Conservation (phyloP, 192 early-diverging fungal genomes). For the Rhizoclosmatium globosum region DNA sequence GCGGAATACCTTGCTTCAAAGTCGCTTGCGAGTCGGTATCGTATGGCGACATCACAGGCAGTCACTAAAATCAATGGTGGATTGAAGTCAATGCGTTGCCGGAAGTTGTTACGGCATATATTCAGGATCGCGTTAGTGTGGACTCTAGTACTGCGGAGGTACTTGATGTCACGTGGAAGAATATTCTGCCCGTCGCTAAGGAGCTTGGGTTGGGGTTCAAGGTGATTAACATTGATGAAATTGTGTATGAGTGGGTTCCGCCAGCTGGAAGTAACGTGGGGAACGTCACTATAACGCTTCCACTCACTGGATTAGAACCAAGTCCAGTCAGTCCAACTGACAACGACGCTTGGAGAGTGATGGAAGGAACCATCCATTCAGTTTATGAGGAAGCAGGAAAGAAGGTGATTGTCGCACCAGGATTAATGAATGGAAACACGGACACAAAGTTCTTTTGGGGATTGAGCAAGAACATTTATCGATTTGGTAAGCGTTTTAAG, state of each 20-base stretch:
- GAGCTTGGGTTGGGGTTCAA: constrained; percentile 17
- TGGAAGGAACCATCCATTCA: constrained; percentile 48
- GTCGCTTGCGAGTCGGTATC: constrained; percentile 29
- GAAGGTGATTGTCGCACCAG: constrained; percentile 42
- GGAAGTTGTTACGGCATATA: constrained; percentile 32
- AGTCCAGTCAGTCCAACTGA: constrained; percentile 35
- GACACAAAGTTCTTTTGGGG: constrained; percentile 50
- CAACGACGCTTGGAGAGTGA: constrained; percentile 34
- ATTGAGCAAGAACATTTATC: constrained; percentile 50
- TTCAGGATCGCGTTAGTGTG: constrained; percentile 51
- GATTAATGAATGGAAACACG: constrained; percentile 52
- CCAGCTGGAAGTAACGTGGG: constrained; percentile 12
- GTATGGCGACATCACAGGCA: constrained; percentile 54
- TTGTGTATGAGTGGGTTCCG: not conserved
- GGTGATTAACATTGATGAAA: not conserved
- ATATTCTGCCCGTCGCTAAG: constrained; percentile 28
- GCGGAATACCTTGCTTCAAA: constrained; percentile 8
- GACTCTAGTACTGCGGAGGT: constrained; percentile 19
- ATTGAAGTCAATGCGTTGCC: constrained; percentile 57
- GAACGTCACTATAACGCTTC: not conserved
- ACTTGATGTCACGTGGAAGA: constrained; percentile 15
- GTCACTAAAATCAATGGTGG: constrained; percentile 56
- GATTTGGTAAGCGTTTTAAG: too few species aligned
- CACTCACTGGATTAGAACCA: constrained; percentile 39
- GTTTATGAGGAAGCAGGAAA: constrained; percentile 23